Evolutionary conservation across 2,329 filamentous ascomycete genomes (phyloP).

Genomic region (Ceratocystiopsis minuta): DNA sequence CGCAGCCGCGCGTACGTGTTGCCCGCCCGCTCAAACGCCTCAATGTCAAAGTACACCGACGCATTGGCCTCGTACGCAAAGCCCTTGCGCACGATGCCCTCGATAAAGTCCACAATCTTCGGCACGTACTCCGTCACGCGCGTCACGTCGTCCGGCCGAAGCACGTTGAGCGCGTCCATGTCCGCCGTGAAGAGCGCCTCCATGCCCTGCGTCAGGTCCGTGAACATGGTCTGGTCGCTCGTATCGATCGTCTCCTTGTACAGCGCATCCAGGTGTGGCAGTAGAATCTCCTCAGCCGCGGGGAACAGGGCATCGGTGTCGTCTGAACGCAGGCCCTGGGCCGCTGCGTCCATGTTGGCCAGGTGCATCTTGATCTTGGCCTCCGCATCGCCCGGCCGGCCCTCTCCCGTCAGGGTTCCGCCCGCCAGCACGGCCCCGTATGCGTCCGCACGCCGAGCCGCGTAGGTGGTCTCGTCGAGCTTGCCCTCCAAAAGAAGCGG

Average conservation of each 20-base stretch:
- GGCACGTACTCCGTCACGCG: conserved; percentile 51
- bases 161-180: conserved; percentile 46
- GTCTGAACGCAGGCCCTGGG: conserved; percentile 7
- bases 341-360: conserved; percentile 12
- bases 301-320: conserved; percentile 26
- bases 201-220: conserved; percentile 44
- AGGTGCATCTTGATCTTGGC: conserved; percentile 13
- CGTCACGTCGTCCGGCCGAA: conserved; percentile 44
- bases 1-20: conserved; percentile 51
- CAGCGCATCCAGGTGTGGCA: conserved; percentile 44
- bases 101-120: conserved; percentile 42
- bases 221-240: conserved; percentile 48
- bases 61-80: conserved; percentile 47
- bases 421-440: conserved; percentile 12
- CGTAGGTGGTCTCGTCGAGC: conserved; percentile 8
- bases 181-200: conserved; percentile 52
- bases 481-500: conserved; percentile 5
- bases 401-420: conserved; percentile 9
- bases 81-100: conserved; percentile 46
- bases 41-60: conserved; percentile 56
- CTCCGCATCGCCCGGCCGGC: conserved; percentile 11
- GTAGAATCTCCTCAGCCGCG: conserved; percentile 42
- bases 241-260: conserved; percentile 38
- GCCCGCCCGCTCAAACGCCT: conserved; percentile 45
- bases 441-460: conserved; percentile 7